Percentiles rank a stretch among this genome's conserved stretches.
Conservation (phyloP, 768 basidiomycete genomes). For the Tulasnella sp. region DNA sequence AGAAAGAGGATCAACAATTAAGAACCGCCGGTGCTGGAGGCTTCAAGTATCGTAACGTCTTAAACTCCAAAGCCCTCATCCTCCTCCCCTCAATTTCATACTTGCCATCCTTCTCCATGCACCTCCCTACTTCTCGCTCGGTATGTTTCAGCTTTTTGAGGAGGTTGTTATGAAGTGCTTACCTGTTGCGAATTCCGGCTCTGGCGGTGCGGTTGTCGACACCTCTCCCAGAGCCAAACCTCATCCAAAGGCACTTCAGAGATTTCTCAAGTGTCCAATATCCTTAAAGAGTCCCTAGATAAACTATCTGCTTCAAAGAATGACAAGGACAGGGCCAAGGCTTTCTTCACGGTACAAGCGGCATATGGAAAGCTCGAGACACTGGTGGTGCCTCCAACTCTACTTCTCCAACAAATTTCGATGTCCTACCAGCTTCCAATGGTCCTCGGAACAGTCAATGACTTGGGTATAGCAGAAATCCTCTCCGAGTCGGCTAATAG, state of each 20-base stretch:
- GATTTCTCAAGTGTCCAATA: background rate
- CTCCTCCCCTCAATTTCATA: background rate
- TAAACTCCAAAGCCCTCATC: too few species aligned
- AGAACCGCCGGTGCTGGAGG: too few species aligned
- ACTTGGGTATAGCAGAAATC: background rate
- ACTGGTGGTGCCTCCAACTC: background rate
- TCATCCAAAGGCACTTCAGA: background rate
- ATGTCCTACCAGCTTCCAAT: constrained; percentile 14
- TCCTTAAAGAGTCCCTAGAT: background rate
- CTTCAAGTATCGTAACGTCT: too few species aligned
- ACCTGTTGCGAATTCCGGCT: background rate
- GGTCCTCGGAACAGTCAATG: background rate
- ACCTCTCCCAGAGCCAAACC: background rate
- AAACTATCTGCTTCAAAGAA: background rate
- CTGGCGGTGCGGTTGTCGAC: background rate
- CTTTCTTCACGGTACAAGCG: constrained; percentile 1
- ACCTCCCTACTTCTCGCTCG: background rate
- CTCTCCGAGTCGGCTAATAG: background rate
- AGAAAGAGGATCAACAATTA: too few species aligned
- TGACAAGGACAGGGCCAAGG: background rate
- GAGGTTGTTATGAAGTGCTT: background rate
- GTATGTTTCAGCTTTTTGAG: background rate
- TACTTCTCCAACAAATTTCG: background rate
- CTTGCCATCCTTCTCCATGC: background rate
- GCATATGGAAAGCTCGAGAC: constrained; percentile 8